phyloP scores from a whole-genome alignment of 139 green algal genomes.

The Auxenochlorella pyrenoidosa region DNA sequence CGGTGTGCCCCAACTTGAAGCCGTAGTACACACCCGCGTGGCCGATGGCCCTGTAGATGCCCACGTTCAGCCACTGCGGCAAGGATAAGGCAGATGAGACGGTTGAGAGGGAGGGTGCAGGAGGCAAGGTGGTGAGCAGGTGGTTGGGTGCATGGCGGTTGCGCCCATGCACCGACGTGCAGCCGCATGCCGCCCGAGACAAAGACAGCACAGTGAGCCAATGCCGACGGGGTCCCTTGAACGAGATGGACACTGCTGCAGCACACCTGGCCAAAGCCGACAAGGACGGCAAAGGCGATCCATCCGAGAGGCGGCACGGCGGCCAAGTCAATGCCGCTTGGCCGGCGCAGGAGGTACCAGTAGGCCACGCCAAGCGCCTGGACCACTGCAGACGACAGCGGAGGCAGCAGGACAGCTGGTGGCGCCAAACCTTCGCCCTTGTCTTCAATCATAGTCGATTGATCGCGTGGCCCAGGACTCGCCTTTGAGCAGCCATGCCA shows the following conservation, averaged over 20 bases:
- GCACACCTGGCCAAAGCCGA: constrained; percentile 35
- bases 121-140: no score
- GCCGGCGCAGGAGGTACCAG: constrained; percentile 54
- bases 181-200: neutral
- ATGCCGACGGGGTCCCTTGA: no score
- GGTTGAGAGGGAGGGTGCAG: neutral
- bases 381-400: constrained; percentile 25
- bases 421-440: no score
- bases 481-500: constrained; percentile 69
- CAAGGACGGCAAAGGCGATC: constrained; percentile 33
- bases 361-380: constrained; percentile 49
- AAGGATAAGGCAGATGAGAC: neutral
- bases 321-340: constrained; percentile 53
- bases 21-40: constrained; percentile 88
- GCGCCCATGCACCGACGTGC: neutral
- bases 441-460: neutral
- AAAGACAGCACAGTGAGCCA: neutral
- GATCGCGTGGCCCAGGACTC: neutral
- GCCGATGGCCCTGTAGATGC: constrained; percentile 79
- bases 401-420: no score
- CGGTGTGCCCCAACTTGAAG: constrained; percentile 70
- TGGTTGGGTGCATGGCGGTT: no score
- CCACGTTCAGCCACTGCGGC: constrained; percentile 77
- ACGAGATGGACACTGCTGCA: neutral
- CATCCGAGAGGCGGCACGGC: constrained; percentile 40